Evolutionary conservation across 495 filamentous ascomycete genomes (phyloP).

Genomic region (Jackrogersella multiformis): DNA sequence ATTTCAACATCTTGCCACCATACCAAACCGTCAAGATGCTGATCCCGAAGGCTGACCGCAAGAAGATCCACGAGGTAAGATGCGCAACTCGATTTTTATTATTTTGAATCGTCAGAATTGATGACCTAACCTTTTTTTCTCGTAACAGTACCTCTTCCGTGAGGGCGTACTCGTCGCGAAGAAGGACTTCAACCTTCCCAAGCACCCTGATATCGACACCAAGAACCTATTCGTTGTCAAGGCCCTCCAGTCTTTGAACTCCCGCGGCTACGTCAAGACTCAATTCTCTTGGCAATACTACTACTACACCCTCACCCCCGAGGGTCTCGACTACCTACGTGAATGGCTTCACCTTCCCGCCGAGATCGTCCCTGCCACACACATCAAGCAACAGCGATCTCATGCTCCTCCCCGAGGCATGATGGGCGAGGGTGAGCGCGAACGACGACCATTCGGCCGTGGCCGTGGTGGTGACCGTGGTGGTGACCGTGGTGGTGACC

Average conservation of each 20-base stretch:
- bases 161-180: slow-evolving; percentile 99
- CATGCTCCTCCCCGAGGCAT: slow-evolving; percentile 98
- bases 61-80: slow-evolving; percentile 91
- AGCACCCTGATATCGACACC: slow-evolving; percentile 95
- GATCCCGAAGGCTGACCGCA: slow-evolving; percentile 99
- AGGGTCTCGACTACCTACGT: slow-evolving; percentile 99
- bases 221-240: slow-evolving; percentile 99
- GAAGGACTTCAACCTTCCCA: slow-evolving; percentile 96
- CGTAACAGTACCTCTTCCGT: slow-evolving; percentile 92
- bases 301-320: slow-evolving; percentile 99
- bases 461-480: slow-evolving; percentile 71
- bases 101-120: slow-evolving; percentile 5
- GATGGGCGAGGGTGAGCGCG: slow-evolving; percentile 90
- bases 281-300: slow-evolving; percentile 99
- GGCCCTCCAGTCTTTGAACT: slow-evolving; percentile 96
- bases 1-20: slow-evolving; percentile 56
- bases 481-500: slow-evolving; percentile 69
- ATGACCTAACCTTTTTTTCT: slow-evolving; percentile 49
- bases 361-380: slow-evolving; percentile 98
- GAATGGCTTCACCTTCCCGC: slow-evolving; percentile 99
- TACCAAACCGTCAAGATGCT: slow-evolving; percentile 74
- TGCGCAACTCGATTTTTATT: slow-evolving; percentile 8
- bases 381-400: slow-evolving; percentile 99
- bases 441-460: slow-evolving; percentile 73
- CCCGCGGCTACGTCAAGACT: slow-evolving; percentile 97